Evolutionary conservation across 768 basidiomycete species (phyloP).

Genomic region (Coprinopsis sp.): DNA sequence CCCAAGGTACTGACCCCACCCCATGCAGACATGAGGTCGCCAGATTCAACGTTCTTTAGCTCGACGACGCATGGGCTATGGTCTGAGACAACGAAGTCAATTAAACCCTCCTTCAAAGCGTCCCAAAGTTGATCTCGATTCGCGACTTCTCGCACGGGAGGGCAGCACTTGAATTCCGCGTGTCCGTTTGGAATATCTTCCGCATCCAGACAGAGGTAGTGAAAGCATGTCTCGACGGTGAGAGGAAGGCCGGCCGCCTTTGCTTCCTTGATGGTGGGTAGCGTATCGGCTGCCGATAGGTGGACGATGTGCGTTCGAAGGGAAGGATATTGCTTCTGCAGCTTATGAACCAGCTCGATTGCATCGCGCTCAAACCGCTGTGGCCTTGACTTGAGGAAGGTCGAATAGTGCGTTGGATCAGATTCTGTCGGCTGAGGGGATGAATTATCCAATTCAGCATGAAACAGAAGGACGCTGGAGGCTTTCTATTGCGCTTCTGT

Average conservation of each 20-base stretch:
- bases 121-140: constrained; percentile 81
- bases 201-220: constrained; percentile 82
- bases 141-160: constrained; percentile 72
- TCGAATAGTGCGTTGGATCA: constrained; percentile 59
- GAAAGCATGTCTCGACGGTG: constrained; percentile 96
- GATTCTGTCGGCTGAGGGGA: constrained; percentile 7
- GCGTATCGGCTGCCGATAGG: constrained; percentile 79
- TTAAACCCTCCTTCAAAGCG: constrained; percentile 74
- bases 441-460: constrained; percentile 75
- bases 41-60: constrained; percentile 73
- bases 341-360: constrained; percentile 66
- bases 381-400: constrained; percentile 85
- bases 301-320: constrained; percentile 93
- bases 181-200: constrained; percentile 67
- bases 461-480: constrained; percentile 77
- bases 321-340: constrained; percentile 57
- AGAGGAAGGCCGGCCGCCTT: constrained; percentile 59
- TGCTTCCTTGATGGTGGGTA: constrained; percentile 72
- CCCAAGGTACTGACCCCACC: constrained; percentile 93
- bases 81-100: constrained; percentile 94
- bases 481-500: constrained; percentile 43
- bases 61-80: constrained; percentile 87
- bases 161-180: constrained; percentile 95
- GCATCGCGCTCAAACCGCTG: constrained; percentile 75
- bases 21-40: constrained; percentile 89